Conservation (phyloP, 352 stramenopile species). For the Phytophthora cajani region DNA sequence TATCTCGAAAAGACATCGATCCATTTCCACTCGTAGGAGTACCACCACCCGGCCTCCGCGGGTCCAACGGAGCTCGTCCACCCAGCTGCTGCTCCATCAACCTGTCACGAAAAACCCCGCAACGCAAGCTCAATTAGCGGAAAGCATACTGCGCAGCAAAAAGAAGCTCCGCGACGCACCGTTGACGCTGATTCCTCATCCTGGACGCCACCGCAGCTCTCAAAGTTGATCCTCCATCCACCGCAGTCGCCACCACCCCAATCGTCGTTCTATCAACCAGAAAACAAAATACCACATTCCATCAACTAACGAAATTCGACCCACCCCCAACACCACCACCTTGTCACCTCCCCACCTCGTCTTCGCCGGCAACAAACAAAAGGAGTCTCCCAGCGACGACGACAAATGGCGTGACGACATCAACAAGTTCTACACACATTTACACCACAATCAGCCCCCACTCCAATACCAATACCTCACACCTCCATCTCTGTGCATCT, state of each 20-base stretch:
- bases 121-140: conserved; percentile 2
- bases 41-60: conserved; percentile 14
- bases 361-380: conserved; percentile 82
- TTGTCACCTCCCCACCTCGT: conserved; percentile 38
- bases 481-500: background rate
- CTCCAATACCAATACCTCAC: background rate
- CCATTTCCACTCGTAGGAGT: conserved; percentile 29
- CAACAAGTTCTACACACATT: conserved; percentile 57
- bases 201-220: conserved; percentile 79
- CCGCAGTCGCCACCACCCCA: conserved; percentile 64
- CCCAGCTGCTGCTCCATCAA: conserved; percentile 87
- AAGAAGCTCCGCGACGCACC: conserved; percentile 30
- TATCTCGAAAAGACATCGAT: conserved; percentile 22
- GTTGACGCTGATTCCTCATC: conserved; percentile 83
- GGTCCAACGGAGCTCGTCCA: conserved; percentile 44
- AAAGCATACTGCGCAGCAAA: background rate
- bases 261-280: conserved; percentile 41
- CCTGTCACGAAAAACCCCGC: conserved; percentile 31
- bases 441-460: background rate
- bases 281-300: background rate
- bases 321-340: background rate
- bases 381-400: conserved; percentile 85
- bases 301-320: background rate
- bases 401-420: conserved; percentile 84
- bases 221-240: conserved; percentile 82